Conservation (phyloP, 192 early-diverging fungal genomes). For the Entomortierella chlamydospora region DNA sequence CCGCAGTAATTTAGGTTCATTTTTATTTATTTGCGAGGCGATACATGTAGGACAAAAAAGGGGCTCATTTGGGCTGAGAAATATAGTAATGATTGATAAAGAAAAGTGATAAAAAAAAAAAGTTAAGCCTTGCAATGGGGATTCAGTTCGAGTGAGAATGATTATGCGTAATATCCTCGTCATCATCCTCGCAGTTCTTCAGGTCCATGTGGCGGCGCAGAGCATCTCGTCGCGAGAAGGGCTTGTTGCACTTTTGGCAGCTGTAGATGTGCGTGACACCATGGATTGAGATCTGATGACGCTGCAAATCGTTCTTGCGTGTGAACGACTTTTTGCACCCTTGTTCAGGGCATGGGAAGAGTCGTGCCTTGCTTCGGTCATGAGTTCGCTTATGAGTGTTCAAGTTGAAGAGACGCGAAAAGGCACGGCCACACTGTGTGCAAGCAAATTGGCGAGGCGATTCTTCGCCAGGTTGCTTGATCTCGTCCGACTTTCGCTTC, state of each 20-base stretch:
- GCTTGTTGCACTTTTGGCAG: slow-evolving; percentile 64
- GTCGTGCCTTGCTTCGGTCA: slow-evolving; percentile 63
- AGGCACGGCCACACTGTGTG: slow-evolving; percentile 73
- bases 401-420: slow-evolving; percentile 86
- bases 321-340: slow-evolving; percentile 76
- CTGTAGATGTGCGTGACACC: slow-evolving; percentile 60
- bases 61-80: too few species aligned
- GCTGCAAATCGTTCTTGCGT: slow-evolving; percentile 80
- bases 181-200: slow-evolving; percentile 26
- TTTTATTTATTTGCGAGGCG: slow-evolving; percentile 1
- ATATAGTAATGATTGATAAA: neutral
- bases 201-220: slow-evolving; percentile 52
- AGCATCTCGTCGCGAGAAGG: slow-evolving; percentile 65
- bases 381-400: slow-evolving; percentile 82
- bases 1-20: neutral
- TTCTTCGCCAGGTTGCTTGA: slow-evolving; percentile 24
- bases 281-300: slow-evolving; percentile 72
- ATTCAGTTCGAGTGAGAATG: slow-evolving; percentile 4
- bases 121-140: slow-evolving; percentile 13
- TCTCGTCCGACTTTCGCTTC: slow-evolving; percentile 51
- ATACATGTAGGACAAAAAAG: too few species aligned
- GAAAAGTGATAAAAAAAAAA: neutral
- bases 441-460: slow-evolving; percentile 61
- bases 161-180: slow-evolving; percentile 8
- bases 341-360: slow-evolving; percentile 65